These are phyloP conservation scores for Ganoderma boninense DNA, from an alignment of 1,284 basidiomycete species.

Conservation along the genomic window DNA sequence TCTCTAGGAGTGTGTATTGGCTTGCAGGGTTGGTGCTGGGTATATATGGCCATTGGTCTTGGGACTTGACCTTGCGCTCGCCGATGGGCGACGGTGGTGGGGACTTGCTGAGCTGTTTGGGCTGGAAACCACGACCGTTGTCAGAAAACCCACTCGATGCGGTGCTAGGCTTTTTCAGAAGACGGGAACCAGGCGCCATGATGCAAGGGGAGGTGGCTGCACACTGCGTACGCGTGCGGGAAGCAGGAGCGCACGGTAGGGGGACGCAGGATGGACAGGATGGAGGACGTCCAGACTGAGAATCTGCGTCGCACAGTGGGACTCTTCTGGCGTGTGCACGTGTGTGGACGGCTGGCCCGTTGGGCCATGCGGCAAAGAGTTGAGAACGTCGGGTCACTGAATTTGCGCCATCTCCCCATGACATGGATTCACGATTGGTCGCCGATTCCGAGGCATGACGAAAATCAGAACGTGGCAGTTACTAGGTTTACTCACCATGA, in stretches of 20 bases:
- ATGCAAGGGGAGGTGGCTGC: slow-evolving; percentile 21
- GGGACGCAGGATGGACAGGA: slow-evolving; percentile 23
- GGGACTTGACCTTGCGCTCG: slow-evolving; percentile 49
- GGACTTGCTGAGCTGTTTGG: slow-evolving; percentile 53
- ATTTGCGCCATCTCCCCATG: slow-evolving; percentile 31
- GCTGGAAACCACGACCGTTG: slow-evolving; percentile 45
- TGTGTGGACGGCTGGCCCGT: slow-evolving; percentile 27
- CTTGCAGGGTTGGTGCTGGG: slow-evolving; percentile 83
- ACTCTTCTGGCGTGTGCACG: slow-evolving; percentile 33
- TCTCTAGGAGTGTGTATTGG: slow-evolving; percentile 94
- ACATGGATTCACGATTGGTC: slow-evolving; percentile 27
- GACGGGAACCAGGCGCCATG: slow-evolving; percentile 39
- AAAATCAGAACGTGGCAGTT: slow-evolving; percentile 22
- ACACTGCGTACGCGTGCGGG: slow-evolving; percentile 22
- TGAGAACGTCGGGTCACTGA: slow-evolving; percentile 20
- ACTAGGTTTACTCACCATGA: slow-evolving; percentile 32
- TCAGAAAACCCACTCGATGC: slow-evolving; percentile 39
- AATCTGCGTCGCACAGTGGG: slow-evolving; percentile 25
- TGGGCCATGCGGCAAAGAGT: slow-evolving; percentile 28
- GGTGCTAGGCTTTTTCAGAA: slow-evolving; percentile 38
- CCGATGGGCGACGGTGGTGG: slow-evolving; percentile 56
- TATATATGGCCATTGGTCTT: slow-evolving; percentile 68
- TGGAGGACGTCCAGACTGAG: slow-evolving; percentile 19
- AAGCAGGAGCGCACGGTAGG: slow-evolving; percentile 17
- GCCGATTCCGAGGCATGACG: slow-evolving; percentile 26